Percentiles rank a stretch among this genome's conserved stretches.
Conservation (phyloP, 208 protist species). For the Leishmania turanica region DNA sequence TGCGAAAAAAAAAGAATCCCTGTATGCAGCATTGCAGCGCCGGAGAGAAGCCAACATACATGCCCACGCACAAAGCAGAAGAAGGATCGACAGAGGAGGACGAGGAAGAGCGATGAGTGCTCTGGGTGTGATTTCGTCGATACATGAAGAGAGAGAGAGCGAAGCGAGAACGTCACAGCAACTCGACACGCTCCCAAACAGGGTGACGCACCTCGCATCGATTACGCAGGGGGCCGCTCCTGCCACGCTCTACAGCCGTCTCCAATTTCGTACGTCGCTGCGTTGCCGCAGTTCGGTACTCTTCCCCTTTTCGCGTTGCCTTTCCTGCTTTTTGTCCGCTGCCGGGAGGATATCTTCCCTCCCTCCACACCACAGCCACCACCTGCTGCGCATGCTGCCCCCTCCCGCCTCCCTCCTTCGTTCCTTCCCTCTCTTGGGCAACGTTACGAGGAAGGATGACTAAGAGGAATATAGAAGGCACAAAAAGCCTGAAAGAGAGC, state of each 20-base stretch:
- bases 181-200: not conserved
- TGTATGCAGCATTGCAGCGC: not conserved
- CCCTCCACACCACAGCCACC: not conserved
- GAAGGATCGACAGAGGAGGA: not conserved
- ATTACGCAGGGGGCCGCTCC: not conserved
- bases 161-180: not conserved
- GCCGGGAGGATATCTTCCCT: not conserved
- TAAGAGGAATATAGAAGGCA: not conserved
- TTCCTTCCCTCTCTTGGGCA: not conserved
- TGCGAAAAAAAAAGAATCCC: not conserved
- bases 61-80: not conserved
- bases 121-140: not conserved
- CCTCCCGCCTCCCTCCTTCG: not conserved
- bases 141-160: not conserved
- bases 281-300: not conserved
- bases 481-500: not conserved
- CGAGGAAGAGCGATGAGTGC: no score
- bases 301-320: not conserved
- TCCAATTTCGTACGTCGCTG: not conserved
- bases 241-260: not conserved
- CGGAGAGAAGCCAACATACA: not conserved
- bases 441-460: not conserved
- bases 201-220: not conserved
- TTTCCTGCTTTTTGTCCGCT: not conserved
- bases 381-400: not conserved